Evolutionary conservation across 2,329 filamentous ascomycete genomes (phyloP), one percentile per base, ranked within the genome.

Genomic region (Sporothrix pallida): DNA sequence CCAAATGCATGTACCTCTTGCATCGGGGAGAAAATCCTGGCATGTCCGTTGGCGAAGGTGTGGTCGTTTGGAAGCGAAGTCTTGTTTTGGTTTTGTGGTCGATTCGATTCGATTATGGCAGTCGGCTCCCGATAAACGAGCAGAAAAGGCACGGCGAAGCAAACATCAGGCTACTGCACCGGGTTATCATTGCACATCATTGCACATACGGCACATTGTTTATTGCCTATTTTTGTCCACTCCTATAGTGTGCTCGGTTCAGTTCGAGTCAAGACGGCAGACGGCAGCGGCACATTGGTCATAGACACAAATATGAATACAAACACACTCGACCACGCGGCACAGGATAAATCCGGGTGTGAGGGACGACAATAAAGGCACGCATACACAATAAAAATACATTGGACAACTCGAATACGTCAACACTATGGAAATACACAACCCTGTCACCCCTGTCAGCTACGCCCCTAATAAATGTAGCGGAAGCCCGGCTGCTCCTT

Each of bases 401-500:
- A 20, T 20, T 23, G 9, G 6, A 54, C 23, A 54, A 8, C n/a
- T 20, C 10, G 15, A 58, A 58, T 31, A 58, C 56, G 56, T 58
- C 56, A 58, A 58, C 56, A 58, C 23, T 58, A 58, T 31, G 23
- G 12, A 3, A 4, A 13, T n/a, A n/a, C n/a, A n/a, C n/a, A n/a
- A n/a, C n/a, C n/a, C n/a, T n/a, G n/a, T n/a, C n/a, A n/a, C n/a
- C n/a, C n/a, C n/a, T n/a, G n/a, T n/a, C n/a, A n/a, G n/a, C n/a
- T n/a, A n/a, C n/a, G n/a, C n/a, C n/a, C 37, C n/a, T 71, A 73
- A 23, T 73, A 73, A 8, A 74, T 72, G 63, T 75, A 74, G 1
- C 72, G 74, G 70, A 75, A 75, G 2, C 70, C 72, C 0, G 74
- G 65, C 70, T 75, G 72, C 50, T 75, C 74, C 26, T 44, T 70